A percentile compares a stretch with the other conserved stretches of the same genome.
phyloP scores from a whole-genome alignment of 2,329 filamentous ascomycete species.

The Talaromyces sp. region DNA sequence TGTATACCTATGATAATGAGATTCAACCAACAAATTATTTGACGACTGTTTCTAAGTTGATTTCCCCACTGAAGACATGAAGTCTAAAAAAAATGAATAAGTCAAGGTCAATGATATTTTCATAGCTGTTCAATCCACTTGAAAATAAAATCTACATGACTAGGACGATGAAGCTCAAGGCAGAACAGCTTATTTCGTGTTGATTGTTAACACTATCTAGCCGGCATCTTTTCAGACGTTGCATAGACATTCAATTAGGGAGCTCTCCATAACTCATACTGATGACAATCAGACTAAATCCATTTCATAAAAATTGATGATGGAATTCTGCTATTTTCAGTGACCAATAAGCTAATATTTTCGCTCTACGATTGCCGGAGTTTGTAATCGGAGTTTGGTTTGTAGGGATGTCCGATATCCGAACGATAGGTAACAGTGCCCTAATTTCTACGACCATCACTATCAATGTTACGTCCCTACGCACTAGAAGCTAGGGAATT shows the following conservation, averaged over 20 bases:
- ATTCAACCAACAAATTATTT: neutral
- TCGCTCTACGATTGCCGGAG: neutral
- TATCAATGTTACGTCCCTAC: no score
- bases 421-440: neutral
- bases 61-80: no score
- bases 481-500: no score
- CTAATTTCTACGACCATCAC: neutral
- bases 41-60: no score
- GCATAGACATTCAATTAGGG: neutral
- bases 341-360: neutral
- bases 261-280: neutral
- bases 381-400: neutral
- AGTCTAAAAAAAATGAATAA: neutral
- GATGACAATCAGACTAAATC: neutral
- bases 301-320: neutral
- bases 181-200: neutral
- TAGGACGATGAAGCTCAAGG: no score
- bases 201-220: neutral
- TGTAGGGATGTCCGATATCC: neutral
- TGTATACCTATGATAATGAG: neutral
- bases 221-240: neutral
- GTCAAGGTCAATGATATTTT: neutral
- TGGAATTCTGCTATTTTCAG: neutral
- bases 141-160: no score
- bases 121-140: neutral